Evolutionary conservation across 148 eudicot genomes (phyloP).

Genomic region (Mesembryanthemum crystallinum): DNA sequence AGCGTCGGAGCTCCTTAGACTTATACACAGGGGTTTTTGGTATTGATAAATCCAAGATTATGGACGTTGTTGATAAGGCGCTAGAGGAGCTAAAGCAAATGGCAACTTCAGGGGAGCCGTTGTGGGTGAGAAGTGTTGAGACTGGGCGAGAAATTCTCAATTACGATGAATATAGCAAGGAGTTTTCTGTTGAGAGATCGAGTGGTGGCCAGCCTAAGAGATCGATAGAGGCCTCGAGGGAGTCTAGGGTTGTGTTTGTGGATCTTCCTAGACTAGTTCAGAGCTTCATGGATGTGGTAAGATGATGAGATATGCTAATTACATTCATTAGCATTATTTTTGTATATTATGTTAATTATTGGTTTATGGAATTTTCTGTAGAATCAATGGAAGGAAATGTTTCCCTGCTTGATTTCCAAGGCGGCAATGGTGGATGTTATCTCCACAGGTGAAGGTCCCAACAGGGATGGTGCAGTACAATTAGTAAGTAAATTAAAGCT

Average conservation of each 20-base stretch:
- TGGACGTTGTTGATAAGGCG: conserved; percentile 49
- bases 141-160: conserved; percentile 84
- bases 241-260: conserved; percentile 62
- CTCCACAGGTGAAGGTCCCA: conserved; percentile 64
- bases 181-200: conserved; percentile 41
- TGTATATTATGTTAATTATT: background rate
- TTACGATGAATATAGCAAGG: conserved; percentile 70
- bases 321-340: background rate
- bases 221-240: conserved; percentile 89
- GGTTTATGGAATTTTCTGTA: conserved; percentile 17
- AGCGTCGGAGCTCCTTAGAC: conserved; percentile 57
- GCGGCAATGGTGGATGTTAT: conserved; percentile 82
- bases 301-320: background rate
- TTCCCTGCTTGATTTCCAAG: conserved; percentile 75
- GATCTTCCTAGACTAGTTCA: conserved; percentile 77
- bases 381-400: conserved; percentile 95
- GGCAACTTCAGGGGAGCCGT: conserved; percentile 74
- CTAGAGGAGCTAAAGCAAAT: conserved; percentile 68
- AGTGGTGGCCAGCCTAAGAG: conserved; percentile 40
- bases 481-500: conserved; percentile 51
- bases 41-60: conserved; percentile 61
- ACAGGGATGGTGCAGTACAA: conserved; percentile 63
- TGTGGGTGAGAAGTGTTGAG: conserved; percentile 80
- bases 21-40: conserved; percentile 62
- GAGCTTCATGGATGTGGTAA: conserved; percentile 88